Percentiles rank a stretch among this genome's conserved stretches.
Conservation (phyloP, 1,284 basidiomycete genomes). For the Caloboletus firmus region DNA sequence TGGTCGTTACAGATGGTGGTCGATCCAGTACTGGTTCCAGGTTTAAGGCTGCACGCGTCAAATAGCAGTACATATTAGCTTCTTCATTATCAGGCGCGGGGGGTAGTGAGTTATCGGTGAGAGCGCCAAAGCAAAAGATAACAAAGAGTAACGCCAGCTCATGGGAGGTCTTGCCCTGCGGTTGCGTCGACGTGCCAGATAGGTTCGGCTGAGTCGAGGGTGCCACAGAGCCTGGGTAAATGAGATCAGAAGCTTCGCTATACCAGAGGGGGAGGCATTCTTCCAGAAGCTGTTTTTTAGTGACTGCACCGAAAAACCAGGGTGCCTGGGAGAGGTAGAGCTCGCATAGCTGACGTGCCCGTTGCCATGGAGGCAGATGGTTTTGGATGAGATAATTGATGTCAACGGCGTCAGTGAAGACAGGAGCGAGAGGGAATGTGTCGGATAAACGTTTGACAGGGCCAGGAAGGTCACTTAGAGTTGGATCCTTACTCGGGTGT, state of each 20-base stretch:
- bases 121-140: slow-evolving; percentile 57
- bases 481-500: neutral
- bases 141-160: slow-evolving; percentile 59
- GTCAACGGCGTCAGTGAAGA: slow-evolving; percentile 37
- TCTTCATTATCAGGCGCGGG: slow-evolving; percentile 52
- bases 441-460: slow-evolving; percentile 47
- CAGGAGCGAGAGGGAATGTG: slow-evolving; percentile 53
- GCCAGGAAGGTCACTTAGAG: slow-evolving; percentile 24
- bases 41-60: slow-evolving; percentile 60
- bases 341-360: slow-evolving; percentile 54
- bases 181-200: slow-evolving; percentile 3
- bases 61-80: slow-evolving; percentile 52
- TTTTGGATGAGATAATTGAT: slow-evolving; percentile 46
- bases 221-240: slow-evolving; percentile 30
- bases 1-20: slow-evolving; percentile 64
- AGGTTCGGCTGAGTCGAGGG: slow-evolving; percentile 8
- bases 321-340: slow-evolving; percentile 71
- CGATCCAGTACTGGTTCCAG: slow-evolving; percentile 65
- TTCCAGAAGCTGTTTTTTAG: slow-evolving; percentile 56
- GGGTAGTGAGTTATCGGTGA: slow-evolving; percentile 51
- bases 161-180: slow-evolving; percentile 42
- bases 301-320: slow-evolving; percentile 74
- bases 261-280: slow-evolving; percentile 70
- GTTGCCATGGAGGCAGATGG: slow-evolving; percentile 58
- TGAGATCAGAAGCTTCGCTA: slow-evolving; percentile 44